Evolutionary conservation across 331 rosid genomes (phyloP).

Genomic region (Quercus lobata): DNA sequence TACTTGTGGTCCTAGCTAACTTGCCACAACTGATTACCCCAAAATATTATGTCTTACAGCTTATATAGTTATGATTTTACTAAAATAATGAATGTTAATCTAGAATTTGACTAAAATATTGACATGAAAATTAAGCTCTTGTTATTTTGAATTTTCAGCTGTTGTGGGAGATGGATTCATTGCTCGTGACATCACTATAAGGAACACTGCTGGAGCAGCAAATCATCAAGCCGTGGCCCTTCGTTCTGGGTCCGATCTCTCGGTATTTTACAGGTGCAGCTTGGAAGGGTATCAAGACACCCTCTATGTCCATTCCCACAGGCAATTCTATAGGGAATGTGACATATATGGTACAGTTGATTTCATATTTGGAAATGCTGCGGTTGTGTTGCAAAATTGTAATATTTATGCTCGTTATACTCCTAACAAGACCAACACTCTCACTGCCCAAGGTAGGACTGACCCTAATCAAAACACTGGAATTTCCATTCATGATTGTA

Average conservation of each 20-base stretch:
- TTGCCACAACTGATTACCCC: too few species aligned
- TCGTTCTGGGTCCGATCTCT: conserved; percentile 77
- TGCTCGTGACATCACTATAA: conserved; percentile 73
- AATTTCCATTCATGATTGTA: conserved; percentile 62
- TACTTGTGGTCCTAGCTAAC: too few species aligned
- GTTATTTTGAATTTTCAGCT: conserved; percentile 32
- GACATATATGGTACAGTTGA: conserved; percentile 83
- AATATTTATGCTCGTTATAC: conserved; percentile 55
- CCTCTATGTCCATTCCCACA: conserved; percentile 55
- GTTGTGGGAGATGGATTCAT: conserved; percentile 69
- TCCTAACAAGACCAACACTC: conserved; percentile 52
- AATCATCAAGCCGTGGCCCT: conserved; percentile 88
- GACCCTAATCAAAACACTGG: conserved; percentile 81
- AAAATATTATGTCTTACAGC: too few species aligned
- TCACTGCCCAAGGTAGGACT: conserved; percentile 73
- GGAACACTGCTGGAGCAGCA: conserved; percentile 77
- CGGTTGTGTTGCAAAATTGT: conserved; percentile 54
- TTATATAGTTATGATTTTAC: too few species aligned
- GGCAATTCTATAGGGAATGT: conserved; percentile 78
- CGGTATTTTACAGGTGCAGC: conserved; percentile 68
- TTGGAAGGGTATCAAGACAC: conserved; percentile 92
- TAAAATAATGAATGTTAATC: too few species aligned
- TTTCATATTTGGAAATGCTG: conserved; percentile 70
- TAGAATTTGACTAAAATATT: too few species aligned
- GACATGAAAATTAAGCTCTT: neutral